Conservation (phyloP, 2,329 filamentous ascomycete species). For the Simplicillium sp. region DNA sequence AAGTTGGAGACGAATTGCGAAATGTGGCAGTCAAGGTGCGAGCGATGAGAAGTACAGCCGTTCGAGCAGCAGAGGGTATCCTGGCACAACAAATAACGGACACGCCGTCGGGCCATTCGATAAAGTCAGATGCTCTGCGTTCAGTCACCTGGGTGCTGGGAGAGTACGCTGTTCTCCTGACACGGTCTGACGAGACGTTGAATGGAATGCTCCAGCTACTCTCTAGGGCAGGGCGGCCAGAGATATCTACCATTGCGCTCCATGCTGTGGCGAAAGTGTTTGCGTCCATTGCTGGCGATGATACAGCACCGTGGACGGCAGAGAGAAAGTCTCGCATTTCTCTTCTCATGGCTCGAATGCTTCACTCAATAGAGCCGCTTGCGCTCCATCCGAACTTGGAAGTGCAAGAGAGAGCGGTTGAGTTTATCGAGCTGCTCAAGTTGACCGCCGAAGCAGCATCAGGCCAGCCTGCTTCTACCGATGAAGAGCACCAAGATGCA, state of each 20-base stretch:
- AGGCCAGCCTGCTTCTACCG: slow-evolving; percentile 50
- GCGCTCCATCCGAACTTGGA: slow-evolving; percentile 79
- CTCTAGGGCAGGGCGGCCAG: slow-evolving; percentile 46
- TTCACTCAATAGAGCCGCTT: slow-evolving; percentile 72
- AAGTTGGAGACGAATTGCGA: slow-evolving; percentile 75
- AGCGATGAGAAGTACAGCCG: slow-evolving; percentile 69
- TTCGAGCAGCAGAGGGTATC: slow-evolving; percentile 73
- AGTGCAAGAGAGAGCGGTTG: slow-evolving; percentile 88
- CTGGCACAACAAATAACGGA: slow-evolving; percentile 47
- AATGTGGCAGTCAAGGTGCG: slow-evolving; percentile 89
- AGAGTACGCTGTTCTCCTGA: slow-evolving; percentile 71
- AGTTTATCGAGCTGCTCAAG: slow-evolving; percentile 83
- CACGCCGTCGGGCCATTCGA: slow-evolving; percentile 43
- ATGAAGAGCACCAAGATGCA: slow-evolving; percentile 50
- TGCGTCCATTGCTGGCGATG: slow-evolving; percentile 57
- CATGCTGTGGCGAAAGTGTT: slow-evolving; percentile 86
- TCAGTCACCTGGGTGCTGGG: slow-evolving; percentile 80
- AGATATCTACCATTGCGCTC: slow-evolving; percentile 67
- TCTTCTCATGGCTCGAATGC: slow-evolving; percentile 70
- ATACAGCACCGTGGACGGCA: slow-evolving; percentile 57
- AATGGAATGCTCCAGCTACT: slow-evolving; percentile 62
- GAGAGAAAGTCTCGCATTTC: slow-evolving; percentile 66
- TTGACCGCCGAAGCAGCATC: slow-evolving; percentile 74
- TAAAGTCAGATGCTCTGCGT: slow-evolving; percentile 58
- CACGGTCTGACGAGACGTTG: slow-evolving; percentile 61